Conservation (phyloP, 805 yeast species). For the Yarrowia deformans region DNA sequence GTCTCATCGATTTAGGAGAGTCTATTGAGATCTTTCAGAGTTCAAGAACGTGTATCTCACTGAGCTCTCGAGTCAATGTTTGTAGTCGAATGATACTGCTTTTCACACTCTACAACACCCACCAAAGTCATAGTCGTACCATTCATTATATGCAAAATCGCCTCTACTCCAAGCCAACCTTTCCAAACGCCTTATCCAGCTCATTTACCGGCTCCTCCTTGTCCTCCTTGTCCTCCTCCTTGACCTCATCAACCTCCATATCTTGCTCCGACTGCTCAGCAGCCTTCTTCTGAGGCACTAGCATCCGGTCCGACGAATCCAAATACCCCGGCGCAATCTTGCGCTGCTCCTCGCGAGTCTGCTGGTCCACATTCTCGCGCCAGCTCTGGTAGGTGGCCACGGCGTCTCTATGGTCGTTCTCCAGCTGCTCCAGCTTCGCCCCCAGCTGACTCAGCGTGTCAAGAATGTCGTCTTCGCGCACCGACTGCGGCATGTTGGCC, state of each 20-base stretch:
- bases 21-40: no score
- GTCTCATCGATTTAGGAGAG: no score
- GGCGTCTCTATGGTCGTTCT: slow-evolving; percentile 46
- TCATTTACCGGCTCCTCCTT: slow-evolving; percentile 41
- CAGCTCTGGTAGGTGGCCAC: slow-evolving; percentile 49
- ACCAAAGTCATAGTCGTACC: neutral
- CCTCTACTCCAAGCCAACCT: slow-evolving; percentile 38
- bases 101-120: neutral
- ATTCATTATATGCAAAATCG: neutral
- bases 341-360: slow-evolving; percentile 46
- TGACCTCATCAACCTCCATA: slow-evolving; percentile 10
- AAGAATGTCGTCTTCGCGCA: slow-evolving; percentile 19
- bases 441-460: slow-evolving; percentile 48
- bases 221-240: neutral
- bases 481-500: slow-evolving; percentile 47
- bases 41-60: no score
- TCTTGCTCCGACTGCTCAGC: neutral
- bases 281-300: slow-evolving; percentile 44
- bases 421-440: slow-evolving; percentile 47
- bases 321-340: slow-evolving; percentile 56
- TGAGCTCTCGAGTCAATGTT: no score
- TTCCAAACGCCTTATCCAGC: slow-evolving; percentile 47
- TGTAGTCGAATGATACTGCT: no score
- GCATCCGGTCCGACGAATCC: slow-evolving; percentile 47
- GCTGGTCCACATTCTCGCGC: slow-evolving; percentile 46